A percentile compares a stretch with the other conserved stretches of the same genome.
phyloP scores from a whole-genome alignment of 345 rosid genomes.

The Isatis tinctoria region DNA sequence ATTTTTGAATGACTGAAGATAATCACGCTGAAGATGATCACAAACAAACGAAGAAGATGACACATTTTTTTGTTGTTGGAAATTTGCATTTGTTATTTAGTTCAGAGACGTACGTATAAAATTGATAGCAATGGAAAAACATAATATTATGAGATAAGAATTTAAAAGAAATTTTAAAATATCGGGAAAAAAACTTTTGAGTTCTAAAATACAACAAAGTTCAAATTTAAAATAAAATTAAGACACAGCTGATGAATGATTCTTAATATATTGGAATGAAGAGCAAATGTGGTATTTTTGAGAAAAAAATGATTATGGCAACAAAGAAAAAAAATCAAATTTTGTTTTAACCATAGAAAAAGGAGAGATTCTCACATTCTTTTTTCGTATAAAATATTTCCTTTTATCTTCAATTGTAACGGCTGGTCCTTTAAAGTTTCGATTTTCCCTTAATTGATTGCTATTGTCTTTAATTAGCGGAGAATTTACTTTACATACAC shows the following conservation, averaged over 20 bases:
- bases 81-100: neutral
- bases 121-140: neutral
- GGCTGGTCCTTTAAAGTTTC: too few relatives aligned
- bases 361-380: neutral
- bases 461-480: neutral
- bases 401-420: slow-evolving; percentile 14
- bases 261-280: neutral
- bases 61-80: neutral
- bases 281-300: neutral
- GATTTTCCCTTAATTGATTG: too few relatives aligned
- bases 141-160: neutral
- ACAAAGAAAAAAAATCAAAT: neutral
- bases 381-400: neutral
- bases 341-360: neutral
- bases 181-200: neutral
- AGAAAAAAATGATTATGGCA: neutral
- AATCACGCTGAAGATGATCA: slow-evolving; percentile 13
- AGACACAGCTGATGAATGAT: too few relatives aligned
- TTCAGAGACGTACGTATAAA: slow-evolving; percentile 10
- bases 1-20: slow-evolving; percentile 7
- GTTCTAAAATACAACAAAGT: neutral
- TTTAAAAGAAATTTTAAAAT: neutral
- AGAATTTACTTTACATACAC: neutral
- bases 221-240: too few relatives aligned
- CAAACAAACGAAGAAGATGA: slow-evolving; percentile 13